Evolutionary conservation across 352 stramenopile species (phyloP).

Genomic region (Phytophthora pini): DNA sequence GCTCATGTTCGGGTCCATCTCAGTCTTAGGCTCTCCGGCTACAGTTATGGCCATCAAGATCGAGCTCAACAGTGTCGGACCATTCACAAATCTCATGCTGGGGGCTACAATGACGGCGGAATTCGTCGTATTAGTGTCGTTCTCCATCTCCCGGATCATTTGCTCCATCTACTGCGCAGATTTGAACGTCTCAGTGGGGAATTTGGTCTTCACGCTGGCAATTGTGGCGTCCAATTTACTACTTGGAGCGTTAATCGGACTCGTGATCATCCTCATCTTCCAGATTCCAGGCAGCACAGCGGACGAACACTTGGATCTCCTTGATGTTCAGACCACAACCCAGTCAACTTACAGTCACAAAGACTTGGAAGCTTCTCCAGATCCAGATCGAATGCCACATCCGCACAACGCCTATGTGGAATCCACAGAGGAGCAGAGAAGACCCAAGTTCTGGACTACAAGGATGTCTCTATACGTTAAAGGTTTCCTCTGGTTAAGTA

Average conservation of each 20-base stretch:
- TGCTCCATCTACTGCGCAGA: conserved; percentile 70
- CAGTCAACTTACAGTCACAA: conserved; percentile 19
- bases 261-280: conserved; percentile 70
- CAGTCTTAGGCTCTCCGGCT: conserved; percentile 64
- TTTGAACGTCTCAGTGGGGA: conserved; percentile 53
- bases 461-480: conserved; percentile 58
- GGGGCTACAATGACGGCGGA: conserved; percentile 73
- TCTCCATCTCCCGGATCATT: conserved; percentile 69
- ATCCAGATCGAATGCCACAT: conserved; percentile 51
- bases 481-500: conserved; percentile 69
- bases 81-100: conserved; percentile 81
- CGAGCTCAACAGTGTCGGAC: conserved; percentile 73
- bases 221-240: conserved; percentile 66
- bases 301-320: conserved; percentile 43
- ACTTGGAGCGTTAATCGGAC: conserved; percentile 46
- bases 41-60: conserved; percentile 86
- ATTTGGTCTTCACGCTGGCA: conserved; percentile 61
- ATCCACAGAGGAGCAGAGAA: conserved; percentile 16
- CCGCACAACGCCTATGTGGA: conserved; percentile 70
- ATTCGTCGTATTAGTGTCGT: conserved; percentile 76
- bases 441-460: conserved; percentile 30
- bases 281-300: conserved; percentile 53
- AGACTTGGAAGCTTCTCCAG: conserved; percentile 38
- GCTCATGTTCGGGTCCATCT: conserved; percentile 80
- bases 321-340: conserved; percentile 20